Percentiles rank a stretch among this genome's conserved stretches.
Conservation (phyloP, 257 asterid species). For the Solanum piurae region DNA sequence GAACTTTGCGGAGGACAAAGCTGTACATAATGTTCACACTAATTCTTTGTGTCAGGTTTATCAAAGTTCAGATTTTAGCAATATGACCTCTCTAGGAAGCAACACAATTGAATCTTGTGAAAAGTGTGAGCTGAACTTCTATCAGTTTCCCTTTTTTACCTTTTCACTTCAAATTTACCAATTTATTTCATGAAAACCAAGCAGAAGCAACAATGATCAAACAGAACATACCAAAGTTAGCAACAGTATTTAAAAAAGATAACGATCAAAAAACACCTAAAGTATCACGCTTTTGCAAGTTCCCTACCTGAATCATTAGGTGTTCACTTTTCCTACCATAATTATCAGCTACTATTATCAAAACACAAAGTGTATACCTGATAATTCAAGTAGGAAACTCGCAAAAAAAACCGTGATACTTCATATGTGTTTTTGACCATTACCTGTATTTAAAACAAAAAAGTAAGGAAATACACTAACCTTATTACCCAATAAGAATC, state of each 20-base stretch:
- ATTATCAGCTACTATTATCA: not conserved
- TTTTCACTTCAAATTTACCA: not conserved
- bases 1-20: not conserved
- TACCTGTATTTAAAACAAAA: not conserved
- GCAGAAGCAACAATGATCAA: not conserved
- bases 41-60: not conserved
- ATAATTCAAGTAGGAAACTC: not conserved
- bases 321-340: not conserved
- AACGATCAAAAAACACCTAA: not conserved
- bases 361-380: not conserved
- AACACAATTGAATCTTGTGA: not conserved
- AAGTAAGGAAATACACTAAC: slow-evolving; percentile 15
- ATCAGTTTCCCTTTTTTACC: not conserved
- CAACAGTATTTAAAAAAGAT: not conserved
- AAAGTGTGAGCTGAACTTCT: not conserved
- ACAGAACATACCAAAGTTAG: not conserved
- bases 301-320: not conserved
- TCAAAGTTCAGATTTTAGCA: not conserved
- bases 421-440: not conserved
- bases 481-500: slow-evolving; percentile 91
- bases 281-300: not conserved
- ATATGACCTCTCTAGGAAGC: not conserved
- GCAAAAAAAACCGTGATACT: not conserved
- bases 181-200: not conserved
- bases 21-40: not conserved